Conservation (phyloP, 257 asterid genomes). For the Petrea volubilis region DNA sequence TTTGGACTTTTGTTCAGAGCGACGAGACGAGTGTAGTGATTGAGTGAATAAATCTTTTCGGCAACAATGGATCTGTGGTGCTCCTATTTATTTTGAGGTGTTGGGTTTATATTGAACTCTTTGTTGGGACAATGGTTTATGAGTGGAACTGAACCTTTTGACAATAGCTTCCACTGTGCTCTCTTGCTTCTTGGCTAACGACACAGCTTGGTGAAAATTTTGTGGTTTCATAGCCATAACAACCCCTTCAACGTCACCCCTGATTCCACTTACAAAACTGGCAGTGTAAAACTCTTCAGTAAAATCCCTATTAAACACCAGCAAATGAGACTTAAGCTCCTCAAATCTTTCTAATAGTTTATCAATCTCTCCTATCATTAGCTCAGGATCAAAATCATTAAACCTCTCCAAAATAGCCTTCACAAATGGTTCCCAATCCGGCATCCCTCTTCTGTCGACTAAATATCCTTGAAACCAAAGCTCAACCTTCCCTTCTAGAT, state of each 20-base stretch:
- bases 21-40: too few species aligned
- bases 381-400: neutral
- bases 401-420: neutral
- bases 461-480: neutral
- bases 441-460: neutral
- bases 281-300: neutral
- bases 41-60: too few species aligned
- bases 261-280: neutral
- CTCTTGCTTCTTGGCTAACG: neutral
- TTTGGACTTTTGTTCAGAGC: too few species aligned
- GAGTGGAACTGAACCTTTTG: too few species aligned
- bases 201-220: too few species aligned
- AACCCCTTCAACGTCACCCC: neutral
- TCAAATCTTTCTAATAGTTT: neutral
- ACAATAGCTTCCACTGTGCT: neutral
- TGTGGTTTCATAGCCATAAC: neutral
- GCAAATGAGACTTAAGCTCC: neutral
- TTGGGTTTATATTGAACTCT: too few species aligned
- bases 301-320: neutral
- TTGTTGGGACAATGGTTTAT: too few species aligned
- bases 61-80: too few species aligned
- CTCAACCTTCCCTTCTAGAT: neutral
- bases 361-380: neutral
- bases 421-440: neutral
- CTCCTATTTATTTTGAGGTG: too few species aligned